These are phyloP conservation scores for Suhomyces guaymorum DNA, from an alignment of 1,139 yeast species.

Conservation along the genomic window DNA sequence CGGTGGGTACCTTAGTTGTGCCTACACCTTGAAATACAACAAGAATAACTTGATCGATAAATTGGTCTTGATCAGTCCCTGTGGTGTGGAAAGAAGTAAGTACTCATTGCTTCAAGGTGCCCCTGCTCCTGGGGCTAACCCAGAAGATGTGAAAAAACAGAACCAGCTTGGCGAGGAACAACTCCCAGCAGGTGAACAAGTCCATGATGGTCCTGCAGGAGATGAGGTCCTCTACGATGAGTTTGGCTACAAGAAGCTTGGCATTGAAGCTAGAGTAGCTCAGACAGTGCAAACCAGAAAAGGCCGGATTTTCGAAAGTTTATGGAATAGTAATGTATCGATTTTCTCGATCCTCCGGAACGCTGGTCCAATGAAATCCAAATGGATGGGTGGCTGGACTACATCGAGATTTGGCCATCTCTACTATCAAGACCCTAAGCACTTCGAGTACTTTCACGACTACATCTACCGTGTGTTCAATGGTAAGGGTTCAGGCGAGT, in stretches of 20 bases:
- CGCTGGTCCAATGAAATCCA: slow-evolving; percentile 41
- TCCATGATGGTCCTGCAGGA: slow-evolving; percentile 4
- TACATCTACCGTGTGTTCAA: slow-evolving; percentile 44
- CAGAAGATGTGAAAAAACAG: slow-evolving; percentile 16
- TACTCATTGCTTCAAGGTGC: slow-evolving; percentile 29
- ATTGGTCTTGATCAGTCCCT: slow-evolving; percentile 47
- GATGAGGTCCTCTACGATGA: slow-evolving; percentile 3
- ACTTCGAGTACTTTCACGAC: slow-evolving; percentile 41
- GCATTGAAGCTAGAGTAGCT: slow-evolving; percentile 12
- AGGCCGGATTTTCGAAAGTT: slow-evolving; percentile 26
- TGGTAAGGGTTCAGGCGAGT: slow-evolving; percentile 49
- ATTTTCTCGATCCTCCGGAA: slow-evolving; percentile 40
- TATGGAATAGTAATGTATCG: slow-evolving; percentile 44
- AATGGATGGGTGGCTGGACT: slow-evolving; percentile 44
- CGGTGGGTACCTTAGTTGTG: slow-evolving; percentile 85
- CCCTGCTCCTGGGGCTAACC: slow-evolving; percentile 15
- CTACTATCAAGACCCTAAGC: slow-evolving; percentile 31
- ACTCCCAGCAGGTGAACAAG: slow-evolving; percentile 11
- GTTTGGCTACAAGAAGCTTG: slow-evolving; percentile 1
- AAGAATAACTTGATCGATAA: slow-evolving; percentile 35
- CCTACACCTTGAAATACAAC: slow-evolving; percentile 70
- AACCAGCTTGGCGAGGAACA: slow-evolving; percentile 16
- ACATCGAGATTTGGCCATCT: slow-evolving; percentile 40
- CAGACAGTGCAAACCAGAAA: slow-evolving; percentile 17
- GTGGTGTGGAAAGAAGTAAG: slow-evolving; percentile 45